Base-by-base conservation (phyloP, 768 basidiomycete species). In the Phylloporus scabripes region DNA sequence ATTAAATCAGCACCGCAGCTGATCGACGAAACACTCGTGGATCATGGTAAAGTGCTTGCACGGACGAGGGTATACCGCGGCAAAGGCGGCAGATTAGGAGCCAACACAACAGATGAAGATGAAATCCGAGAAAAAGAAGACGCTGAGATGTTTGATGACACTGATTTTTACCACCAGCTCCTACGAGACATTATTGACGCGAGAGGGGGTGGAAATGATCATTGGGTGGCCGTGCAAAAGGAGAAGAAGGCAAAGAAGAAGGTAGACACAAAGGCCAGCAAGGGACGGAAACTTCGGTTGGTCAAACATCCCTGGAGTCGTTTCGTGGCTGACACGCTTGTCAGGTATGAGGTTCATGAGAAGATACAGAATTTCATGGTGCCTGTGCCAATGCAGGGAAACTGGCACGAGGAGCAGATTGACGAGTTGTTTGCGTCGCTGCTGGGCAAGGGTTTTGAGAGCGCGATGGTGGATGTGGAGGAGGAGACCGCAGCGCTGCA, bases 301-400 rank as follows among this genome's bases (percentile, higher is more conserved):
- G 81, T 71, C 14, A 40, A 28, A 28, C 26, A 36, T 31, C 37
- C 37, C 38, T 17, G 15, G 38, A 32, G 32, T 29, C 34, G 18
- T 31, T 14, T 42, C 18, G 18, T 28, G 17, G 20, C 60, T 42
- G 48, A 46, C 49, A n/a, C 24, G 40, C 17, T 45, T 42, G n/a
- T 26, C 63, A 88, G 90, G 48, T 96, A 92, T 65, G 87, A 95
- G 55, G 83, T 90, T 1, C 96, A 98, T 61, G 93, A 98, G 60
- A 98, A 96, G 71, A 72, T 96, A 43, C 90, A 93, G 66, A 92
- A 93, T 67, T 98, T 97, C 64, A 95, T 95, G 87, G 90, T 93
- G 1, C 95, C 95, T 6, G 83, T 93, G 11, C 78, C 80, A 7
- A 55, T 56, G 17, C 64, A 69, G 29, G 82, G 81, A 24, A 77